These are phyloP conservation scores for Scutellaria barbata DNA, from an alignment of 257 asterid species.

Conservation along the genomic window DNA sequence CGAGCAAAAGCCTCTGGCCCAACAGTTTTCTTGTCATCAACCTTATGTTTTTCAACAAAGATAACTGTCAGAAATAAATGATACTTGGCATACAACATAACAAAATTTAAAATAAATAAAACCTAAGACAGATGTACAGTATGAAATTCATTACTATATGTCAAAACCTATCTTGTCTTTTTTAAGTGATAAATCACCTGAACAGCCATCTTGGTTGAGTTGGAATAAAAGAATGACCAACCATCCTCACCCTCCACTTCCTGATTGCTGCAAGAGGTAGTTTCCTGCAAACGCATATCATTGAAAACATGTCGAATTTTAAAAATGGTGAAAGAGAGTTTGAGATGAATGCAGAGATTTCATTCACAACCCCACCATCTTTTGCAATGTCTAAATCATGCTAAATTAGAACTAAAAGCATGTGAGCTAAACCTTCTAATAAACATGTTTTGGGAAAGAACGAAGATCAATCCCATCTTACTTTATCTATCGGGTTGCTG, in stretches of 20 bases:
- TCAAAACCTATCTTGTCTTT: not conserved
- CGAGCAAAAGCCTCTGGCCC: constrained; percentile 92
- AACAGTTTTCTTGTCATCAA: constrained; percentile 81
- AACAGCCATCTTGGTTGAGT: constrained; percentile 86
- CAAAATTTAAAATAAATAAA: constrained; percentile 28
- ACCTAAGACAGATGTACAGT: constrained; percentile 11
- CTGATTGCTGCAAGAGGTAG: constrained; percentile 46
- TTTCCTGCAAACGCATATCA: constrained; percentile 51
- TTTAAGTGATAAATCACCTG: constrained; percentile 56
- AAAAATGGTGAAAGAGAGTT: not conserved
- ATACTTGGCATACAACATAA: constrained; percentile 30
- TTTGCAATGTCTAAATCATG: constrained; percentile 2
- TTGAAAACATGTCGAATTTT: constrained; percentile 22
- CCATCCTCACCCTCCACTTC: constrained; percentile 77
- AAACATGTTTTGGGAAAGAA: constrained; percentile 2
- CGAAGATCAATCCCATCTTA: constrained; percentile 41
- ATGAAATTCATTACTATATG: constrained; percentile 22
- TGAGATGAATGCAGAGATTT: constrained; percentile 5
- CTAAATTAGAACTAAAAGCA: constrained; percentile 14
- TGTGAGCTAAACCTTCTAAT: constrained; percentile 12
- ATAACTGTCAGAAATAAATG: constrained; percentile 32
- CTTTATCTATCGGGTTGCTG: constrained; percentile 48
- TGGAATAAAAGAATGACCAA: constrained; percentile 82
- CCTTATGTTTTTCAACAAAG: constrained; percentile 54
- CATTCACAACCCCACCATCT: constrained; percentile 22